Percentiles rank a stretch among this genome's conserved stretches.
These are phyloP conservation scores for Eucalyptus sideroxylon DNA, from an alignment of 345 rosid species.

Conservation along the genomic window DNA sequence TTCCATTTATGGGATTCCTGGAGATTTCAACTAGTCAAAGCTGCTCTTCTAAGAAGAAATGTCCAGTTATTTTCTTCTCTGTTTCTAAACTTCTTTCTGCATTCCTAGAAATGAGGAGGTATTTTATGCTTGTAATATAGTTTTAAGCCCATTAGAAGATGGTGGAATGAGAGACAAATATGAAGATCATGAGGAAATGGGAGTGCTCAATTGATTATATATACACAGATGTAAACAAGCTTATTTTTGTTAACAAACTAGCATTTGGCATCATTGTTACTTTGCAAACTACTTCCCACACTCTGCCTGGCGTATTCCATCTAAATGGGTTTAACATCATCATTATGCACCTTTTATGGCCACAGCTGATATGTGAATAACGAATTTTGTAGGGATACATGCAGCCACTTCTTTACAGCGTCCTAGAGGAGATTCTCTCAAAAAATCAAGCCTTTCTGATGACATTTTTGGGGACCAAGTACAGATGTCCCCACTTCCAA, in stretches of 20 bases:
- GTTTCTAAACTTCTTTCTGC: neutral
- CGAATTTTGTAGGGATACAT: conserved; percentile 42
- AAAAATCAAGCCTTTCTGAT: conserved; percentile 32
- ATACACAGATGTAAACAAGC: neutral
- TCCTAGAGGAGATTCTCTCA: conserved; percentile 37
- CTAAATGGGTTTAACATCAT: neutral
- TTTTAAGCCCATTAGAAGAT: neutral
- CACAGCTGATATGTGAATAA: neutral
- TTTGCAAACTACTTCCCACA: neutral
- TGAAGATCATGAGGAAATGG: neutral
- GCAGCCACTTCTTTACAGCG: conserved; percentile 79
- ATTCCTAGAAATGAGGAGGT: neutral
- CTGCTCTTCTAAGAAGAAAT: neutral
- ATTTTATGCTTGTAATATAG: neutral
- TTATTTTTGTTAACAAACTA: neutral
- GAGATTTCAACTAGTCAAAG: neutral
- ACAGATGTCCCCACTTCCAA: conserved; percentile 43
- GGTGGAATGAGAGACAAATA: neutral
- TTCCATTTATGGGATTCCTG: neutral
- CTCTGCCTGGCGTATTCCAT: neutral
- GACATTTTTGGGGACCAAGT: conserved; percentile 43
- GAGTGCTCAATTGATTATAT: neutral
- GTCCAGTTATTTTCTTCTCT: neutral
- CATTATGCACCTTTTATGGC: neutral
- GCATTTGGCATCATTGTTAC: neutral